Evolutionary conservation across 768 basidiomycete species (phyloP).

Genomic region (Pholiota microspora): DNA sequence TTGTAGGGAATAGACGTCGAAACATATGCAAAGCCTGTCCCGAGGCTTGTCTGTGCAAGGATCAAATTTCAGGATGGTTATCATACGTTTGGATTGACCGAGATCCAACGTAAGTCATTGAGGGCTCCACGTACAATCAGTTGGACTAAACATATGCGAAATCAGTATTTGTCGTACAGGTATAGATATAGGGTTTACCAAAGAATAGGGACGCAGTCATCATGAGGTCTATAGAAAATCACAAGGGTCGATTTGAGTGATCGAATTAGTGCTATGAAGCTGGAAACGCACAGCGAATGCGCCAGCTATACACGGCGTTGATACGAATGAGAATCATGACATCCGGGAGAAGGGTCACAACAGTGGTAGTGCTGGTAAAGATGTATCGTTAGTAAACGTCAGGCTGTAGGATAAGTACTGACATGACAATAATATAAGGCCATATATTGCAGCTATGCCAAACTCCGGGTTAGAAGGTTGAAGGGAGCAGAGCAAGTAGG

Average conservation of each 20-base stretch:
- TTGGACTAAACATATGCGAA: conserved; percentile 12
- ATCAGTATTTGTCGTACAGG: neutral
- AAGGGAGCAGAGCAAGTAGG: neutral
- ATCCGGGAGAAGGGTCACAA: conserved; percentile 19
- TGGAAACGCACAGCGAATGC: conserved; percentile 6
- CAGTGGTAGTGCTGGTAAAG: conserved; percentile 13
- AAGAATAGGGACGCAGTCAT: conserved; percentile 15
- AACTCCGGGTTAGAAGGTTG: neutral
- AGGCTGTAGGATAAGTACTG: conserved; percentile 4
- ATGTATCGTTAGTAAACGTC: neutral
- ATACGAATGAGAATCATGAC: conserved; percentile 21
- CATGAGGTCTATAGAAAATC: conserved; percentile 9
- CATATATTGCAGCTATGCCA: conserved; percentile 18
- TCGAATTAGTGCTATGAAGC: neutral
- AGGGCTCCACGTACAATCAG: conserved; percentile 13
- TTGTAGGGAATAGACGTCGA: neutral
- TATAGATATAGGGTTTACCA: conserved; percentile 5
- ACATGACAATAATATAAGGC: conserved; percentile 22
- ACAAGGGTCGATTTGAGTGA: neutral
- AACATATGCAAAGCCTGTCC: conserved; percentile 13
- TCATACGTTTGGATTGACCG: neutral
- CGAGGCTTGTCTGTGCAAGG: conserved; percentile 17
- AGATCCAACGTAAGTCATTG: neutral
- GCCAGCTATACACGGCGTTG: conserved; percentile 21
- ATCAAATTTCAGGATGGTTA: neutral